These are phyloP conservation scores for Fonsecaea multimorphosa DNA, from an alignment of 2,329 filamentous ascomycete genomes.

Conservation along the genomic window DNA sequence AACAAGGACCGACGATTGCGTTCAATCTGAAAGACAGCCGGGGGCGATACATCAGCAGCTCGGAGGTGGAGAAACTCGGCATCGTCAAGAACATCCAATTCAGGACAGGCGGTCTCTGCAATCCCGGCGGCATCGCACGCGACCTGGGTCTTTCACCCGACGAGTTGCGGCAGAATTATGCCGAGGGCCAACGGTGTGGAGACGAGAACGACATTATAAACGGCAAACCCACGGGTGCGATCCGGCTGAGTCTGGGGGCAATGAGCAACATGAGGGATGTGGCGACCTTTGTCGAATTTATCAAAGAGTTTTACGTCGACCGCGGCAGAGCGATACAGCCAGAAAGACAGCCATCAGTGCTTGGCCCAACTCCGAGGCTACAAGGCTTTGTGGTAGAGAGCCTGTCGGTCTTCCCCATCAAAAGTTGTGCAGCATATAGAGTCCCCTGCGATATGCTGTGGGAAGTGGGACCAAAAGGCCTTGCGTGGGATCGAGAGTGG, in stretches of 20 bases:
- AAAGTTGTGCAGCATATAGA: slow-evolving; percentile 83
- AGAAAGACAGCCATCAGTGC: not conserved
- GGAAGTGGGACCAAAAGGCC: slow-evolving; percentile 79
- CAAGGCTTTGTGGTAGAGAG: slow-evolving; percentile 62
- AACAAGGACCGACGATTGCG: slow-evolving; percentile 76
- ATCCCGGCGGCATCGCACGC: slow-evolving; percentile 81
- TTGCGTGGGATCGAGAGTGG: slow-evolving; percentile 97
- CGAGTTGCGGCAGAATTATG: slow-evolving; percentile 86
- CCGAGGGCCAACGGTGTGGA: slow-evolving; percentile 82
- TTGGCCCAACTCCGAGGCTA: not conserved
- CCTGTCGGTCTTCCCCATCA: slow-evolving; percentile 85
- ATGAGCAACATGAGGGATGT: slow-evolving; percentile 85
- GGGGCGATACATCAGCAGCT: slow-evolving; percentile 77
- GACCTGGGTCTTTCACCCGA: slow-evolving; percentile 75
- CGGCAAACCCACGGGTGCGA: slow-evolving; percentile 85
- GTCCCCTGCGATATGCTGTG: slow-evolving; percentile 70
- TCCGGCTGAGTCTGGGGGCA: slow-evolving; percentile 84
- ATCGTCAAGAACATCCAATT: slow-evolving; percentile 79
- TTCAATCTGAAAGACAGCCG: slow-evolving; percentile 77
- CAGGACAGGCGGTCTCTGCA: slow-evolving; percentile 87
- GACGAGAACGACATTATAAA: slow-evolving; percentile 79
- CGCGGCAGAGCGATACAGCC: slow-evolving; percentile 30
- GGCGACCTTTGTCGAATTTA: slow-evolving; percentile 71
- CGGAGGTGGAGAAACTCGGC: slow-evolving; percentile 87
- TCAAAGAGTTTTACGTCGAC: slow-evolving; percentile 70